Conservation (phyloP, 192 early-diverging fungal genomes). For the Physocladia obscura region DNA sequence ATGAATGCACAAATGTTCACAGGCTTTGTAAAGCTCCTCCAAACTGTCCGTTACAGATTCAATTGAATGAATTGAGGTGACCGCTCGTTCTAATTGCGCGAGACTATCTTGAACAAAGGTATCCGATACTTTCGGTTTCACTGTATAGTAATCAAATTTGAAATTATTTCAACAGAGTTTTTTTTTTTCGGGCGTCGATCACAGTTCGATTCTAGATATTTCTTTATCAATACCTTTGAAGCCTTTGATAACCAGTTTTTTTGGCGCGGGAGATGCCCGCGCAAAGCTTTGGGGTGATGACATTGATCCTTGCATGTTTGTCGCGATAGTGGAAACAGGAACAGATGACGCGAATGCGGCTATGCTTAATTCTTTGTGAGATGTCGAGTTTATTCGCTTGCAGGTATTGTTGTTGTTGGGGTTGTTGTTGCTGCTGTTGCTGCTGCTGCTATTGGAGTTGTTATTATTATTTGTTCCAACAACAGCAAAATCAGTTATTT, state of each 20-base stretch:
- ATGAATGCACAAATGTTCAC: slow-evolving; percentile 11
- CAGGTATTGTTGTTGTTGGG: neutral
- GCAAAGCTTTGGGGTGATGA: too few relatives aligned
- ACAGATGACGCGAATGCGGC: too few relatives aligned
- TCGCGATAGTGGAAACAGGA: too few relatives aligned
- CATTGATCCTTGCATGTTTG: too few relatives aligned
- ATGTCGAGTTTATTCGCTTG: too few relatives aligned
- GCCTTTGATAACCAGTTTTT: slow-evolving; percentile 16
- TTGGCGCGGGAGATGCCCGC: neutral
- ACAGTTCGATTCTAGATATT: too few relatives aligned
- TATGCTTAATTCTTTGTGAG: too few relatives aligned
- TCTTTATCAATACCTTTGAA: slow-evolving; percentile 30
- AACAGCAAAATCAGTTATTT: too few relatives aligned
- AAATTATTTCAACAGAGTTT: too few relatives aligned
- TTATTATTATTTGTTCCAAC: too few relatives aligned
- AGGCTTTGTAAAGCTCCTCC: slow-evolving; percentile 16
- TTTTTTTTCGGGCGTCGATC: too few relatives aligned
- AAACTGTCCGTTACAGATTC: neutral
- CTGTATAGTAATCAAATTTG: neutral
- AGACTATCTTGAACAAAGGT: slow-evolving; percentile 4
- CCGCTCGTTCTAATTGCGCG: neutral
- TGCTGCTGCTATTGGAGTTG: too few relatives aligned
- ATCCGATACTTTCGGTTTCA: neutral
- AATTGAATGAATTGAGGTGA: neutral
- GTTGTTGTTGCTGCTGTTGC: neutral